A percentile compares a stretch with the other conserved stretches of the same genome.
These are phyloP conservation scores for Cladosporium oxysporum DNA, from an alignment of 2,329 filamentous ascomycete genomes.

Conservation along the genomic window DNA sequence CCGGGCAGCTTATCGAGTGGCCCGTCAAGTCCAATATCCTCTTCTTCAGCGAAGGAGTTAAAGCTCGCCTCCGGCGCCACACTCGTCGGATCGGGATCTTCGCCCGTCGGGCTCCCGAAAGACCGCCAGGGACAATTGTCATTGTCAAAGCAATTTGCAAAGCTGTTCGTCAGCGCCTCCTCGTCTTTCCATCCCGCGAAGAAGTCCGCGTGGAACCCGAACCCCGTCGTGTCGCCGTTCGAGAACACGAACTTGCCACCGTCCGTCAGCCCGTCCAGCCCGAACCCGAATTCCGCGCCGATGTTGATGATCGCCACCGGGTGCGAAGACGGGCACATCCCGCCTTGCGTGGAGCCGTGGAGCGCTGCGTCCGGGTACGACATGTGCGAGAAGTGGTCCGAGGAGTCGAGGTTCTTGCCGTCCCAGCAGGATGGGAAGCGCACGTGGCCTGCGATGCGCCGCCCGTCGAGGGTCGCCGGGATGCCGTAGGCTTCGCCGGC, in stretches of 20 bases:
- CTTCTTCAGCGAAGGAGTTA: neutral
- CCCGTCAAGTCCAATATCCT: slow-evolving; percentile 44
- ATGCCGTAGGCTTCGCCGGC: slow-evolving; percentile 15
- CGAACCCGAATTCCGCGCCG: slow-evolving; percentile 40
- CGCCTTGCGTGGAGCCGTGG: slow-evolving; percentile 37
- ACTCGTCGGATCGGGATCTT: slow-evolving; percentile 19
- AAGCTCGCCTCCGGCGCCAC: neutral
- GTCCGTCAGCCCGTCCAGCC: slow-evolving; percentile 62
- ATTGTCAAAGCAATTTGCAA: slow-evolving; percentile 62
- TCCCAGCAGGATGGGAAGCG: slow-evolving; percentile 76
- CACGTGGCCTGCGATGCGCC: slow-evolving; percentile 58
- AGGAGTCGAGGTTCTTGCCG: slow-evolving; percentile 58
- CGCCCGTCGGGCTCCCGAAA: slow-evolving; percentile 36
- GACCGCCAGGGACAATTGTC: slow-evolving; percentile 61
- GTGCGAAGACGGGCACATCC: slow-evolving; percentile 53
- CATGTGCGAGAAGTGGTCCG: slow-evolving; percentile 66
- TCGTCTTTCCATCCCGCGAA: slow-evolving; percentile 55
- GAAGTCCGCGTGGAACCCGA: slow-evolving; percentile 54
- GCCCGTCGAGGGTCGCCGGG: slow-evolving; percentile 33
- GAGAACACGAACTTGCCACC: slow-evolving; percentile 55
- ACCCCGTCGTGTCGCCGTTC: slow-evolving; percentile 49
- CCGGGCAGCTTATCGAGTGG: slow-evolving; percentile 54
- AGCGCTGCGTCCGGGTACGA: slow-evolving; percentile 51
- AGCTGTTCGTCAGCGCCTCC: slow-evolving; percentile 54
- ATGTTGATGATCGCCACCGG: slow-evolving; percentile 57